These are phyloP conservation scores for Erythrophleum fordii DNA, from an alignment of 306 rosid genomes.

Conservation along the genomic window DNA sequence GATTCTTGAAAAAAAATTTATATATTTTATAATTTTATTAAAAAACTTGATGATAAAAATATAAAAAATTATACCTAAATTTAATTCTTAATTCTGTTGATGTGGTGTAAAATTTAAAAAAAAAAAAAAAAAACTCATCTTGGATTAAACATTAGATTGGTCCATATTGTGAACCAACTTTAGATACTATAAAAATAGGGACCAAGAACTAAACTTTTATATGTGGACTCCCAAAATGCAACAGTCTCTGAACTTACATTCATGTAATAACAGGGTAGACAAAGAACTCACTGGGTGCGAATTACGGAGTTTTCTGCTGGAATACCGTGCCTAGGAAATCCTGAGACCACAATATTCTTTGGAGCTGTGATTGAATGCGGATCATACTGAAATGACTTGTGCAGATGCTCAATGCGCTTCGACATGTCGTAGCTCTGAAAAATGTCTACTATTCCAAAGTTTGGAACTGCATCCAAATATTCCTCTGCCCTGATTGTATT, in stretches of 20 bases:
- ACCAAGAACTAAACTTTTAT: too few relatives aligned
- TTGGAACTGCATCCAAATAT: conserved; percentile 37
- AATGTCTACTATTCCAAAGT: conserved; percentile 45
- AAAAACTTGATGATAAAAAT: too few relatives aligned
- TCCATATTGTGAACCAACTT: neutral
- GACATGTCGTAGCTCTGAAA: conserved; percentile 44
- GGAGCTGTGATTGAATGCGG: conserved; percentile 42
- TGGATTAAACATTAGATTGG: neutral
- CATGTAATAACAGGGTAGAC: neutral
- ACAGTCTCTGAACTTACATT: neutral
- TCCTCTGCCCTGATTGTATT: conserved; percentile 37
- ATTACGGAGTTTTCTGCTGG: conserved; percentile 36
- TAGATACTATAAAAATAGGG: too few relatives aligned
- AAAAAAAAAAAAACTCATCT: too few relatives aligned
- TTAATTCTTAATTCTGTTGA: too few relatives aligned
- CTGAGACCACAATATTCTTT: conserved; percentile 50
- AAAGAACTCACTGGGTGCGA: neutral
- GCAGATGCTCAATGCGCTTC: conserved; percentile 53
- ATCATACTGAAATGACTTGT: conserved; percentile 50
- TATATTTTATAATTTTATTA: too few relatives aligned
- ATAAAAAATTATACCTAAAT: too few relatives aligned
- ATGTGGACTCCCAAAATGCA: neutral
- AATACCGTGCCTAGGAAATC: conserved; percentile 48
- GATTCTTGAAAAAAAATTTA: too few relatives aligned
- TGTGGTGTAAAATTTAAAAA: neutral